Evolutionary conservation across 2,329 filamentous ascomycete species (phyloP).

Genomic region (Apiospora hydei): DNA sequence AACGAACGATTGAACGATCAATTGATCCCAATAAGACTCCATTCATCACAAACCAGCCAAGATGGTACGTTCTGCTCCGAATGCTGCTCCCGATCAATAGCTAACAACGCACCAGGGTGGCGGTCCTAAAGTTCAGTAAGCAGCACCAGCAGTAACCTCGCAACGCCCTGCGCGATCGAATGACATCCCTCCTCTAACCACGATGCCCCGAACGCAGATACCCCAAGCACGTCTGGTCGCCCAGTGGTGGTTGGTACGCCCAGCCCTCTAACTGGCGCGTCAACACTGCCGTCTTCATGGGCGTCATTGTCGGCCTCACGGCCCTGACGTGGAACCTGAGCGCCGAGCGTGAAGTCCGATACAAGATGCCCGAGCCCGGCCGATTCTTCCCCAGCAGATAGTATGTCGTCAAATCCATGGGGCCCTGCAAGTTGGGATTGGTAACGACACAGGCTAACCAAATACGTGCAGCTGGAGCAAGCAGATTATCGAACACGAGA

Average conservation of each 20-base stretch:
- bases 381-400: conserved; percentile 88
- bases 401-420: conserved; percentile 67
- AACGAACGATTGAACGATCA: conserved; percentile 33
- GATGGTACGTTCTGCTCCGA: conserved; percentile 58
- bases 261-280: conserved; percentile 94
- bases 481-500: conserved; percentile 55
- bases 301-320: conserved; percentile 71
- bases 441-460: conserved; percentile 21
- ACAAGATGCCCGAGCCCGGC: conserved; percentile 79
- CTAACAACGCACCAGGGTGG: conserved; percentile 69
- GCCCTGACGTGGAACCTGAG: conserved; percentile 74
- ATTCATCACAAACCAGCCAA: conserved; percentile 48
- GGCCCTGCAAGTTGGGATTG: too few relatives aligned
- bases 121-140: conserved; percentile 72
- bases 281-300: conserved; percentile 83
- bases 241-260: conserved; percentile 95
- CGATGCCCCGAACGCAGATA: conserved; percentile 64
- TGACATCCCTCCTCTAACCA: conserved; percentile 31
- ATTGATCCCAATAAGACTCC: conserved; percentile 41
- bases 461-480: conserved; percentile 48
- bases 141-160: conserved; percentile 28
- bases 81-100: conserved; percentile 17
- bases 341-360: conserved; percentile 75
- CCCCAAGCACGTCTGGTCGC: conserved; percentile 99
- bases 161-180: conserved; percentile 23